Base-by-base conservation (phyloP, 495 filamentous ascomycete genomes). In the Cercophora newfieldiana region DNA sequence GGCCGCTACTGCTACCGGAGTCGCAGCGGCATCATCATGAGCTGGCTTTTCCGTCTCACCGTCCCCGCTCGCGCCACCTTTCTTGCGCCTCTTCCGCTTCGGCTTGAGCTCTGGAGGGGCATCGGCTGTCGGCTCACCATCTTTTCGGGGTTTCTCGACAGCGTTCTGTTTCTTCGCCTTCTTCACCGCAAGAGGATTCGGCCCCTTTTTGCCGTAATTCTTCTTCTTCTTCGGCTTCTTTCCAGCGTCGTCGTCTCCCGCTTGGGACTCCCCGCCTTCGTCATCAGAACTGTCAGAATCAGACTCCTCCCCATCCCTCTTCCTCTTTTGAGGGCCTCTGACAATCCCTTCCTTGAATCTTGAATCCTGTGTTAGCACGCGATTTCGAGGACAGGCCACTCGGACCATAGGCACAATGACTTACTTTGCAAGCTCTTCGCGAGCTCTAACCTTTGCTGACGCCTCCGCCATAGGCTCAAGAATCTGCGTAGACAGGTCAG, bases 101-200 rank as follows among this genome's bases (percentile, higher is more conserved):
- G 78, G 59, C 68, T 76, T 77, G 1, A 59, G 29, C 31, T 75
- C 68, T 16, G 63, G 65, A 12, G 73, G 25, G 2, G 64, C 31
- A 12, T 74, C 69, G 19, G 59, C 50, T 29, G 68, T 51, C 10
- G 68, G 54, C 10, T 53, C 61, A 3, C 55, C 49, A 10, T 59
- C 47, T 64, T 69, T 73, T 54, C 55, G 66, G 18, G 72, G 59
- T 26, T 65, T 28, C 50, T 64, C 55, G 25, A 48, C 65, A 50
- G 37, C 63, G 22, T 59, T 59, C 66, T 26, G 54, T 66, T 66
- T 73, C 66, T 74, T 77, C 44, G 68, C 56, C 80, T 97, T 99
- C 83, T 92, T 96, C 68, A 96, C 79, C 65, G 92, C 88, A 67
- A 98, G 80, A 10, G 95, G 95, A 81, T 99, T 99, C 8, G 94